These are phyloP conservation scores for Collybia mongolica DNA, from an alignment of 768 basidiomycete species.

Conservation along the genomic window DNA sequence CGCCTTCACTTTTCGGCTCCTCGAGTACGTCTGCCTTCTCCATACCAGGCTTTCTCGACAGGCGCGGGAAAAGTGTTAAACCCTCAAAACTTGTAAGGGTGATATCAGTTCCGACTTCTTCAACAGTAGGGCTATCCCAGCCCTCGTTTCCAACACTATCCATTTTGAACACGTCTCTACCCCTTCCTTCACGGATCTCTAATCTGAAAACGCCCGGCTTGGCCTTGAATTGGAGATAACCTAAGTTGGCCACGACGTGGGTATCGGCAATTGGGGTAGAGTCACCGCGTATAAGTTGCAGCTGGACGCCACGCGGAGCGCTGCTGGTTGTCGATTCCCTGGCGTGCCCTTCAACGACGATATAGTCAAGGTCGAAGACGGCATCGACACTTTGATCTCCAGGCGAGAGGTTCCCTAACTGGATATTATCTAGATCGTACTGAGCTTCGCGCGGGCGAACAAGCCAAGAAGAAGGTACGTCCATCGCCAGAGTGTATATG, in stretches of 20 bases:
- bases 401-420: slow-evolving; percentile 63
- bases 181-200: slow-evolving; percentile 80
- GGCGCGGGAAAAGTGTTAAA: slow-evolving; percentile 81
- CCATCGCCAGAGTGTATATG: slow-evolving; percentile 93
- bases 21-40: slow-evolving; percentile 80
- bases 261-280: slow-evolving; percentile 73
- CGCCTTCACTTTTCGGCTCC: slow-evolving; percentile 31
- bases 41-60: slow-evolving; percentile 71
- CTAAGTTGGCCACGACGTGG: slow-evolving; percentile 89
- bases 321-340: slow-evolving; percentile 62
- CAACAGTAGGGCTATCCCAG: slow-evolving; percentile 76
- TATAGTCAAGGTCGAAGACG: slow-evolving; percentile 84
- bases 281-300: slow-evolving; percentile 65
- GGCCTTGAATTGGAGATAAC: slow-evolving; percentile 94
- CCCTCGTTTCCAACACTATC: slow-evolving; percentile 89
- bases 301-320: slow-evolving; percentile 88
- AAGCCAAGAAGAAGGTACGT: slow-evolving; percentile 90
- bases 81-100: slow-evolving; percentile 90
- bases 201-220: slow-evolving; percentile 86
- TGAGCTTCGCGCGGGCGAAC: slow-evolving; percentile 85
- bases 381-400: slow-evolving; percentile 70
- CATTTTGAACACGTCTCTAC: slow-evolving; percentile 75
- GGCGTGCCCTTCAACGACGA: slow-evolving; percentile 94
- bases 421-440: slow-evolving; percentile 96
- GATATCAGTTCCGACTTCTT: slow-evolving; percentile 69